Evolutionary conservation across 176 grass and related monocot species (phyloP), one percentile per base, ranked within the genome.

Genomic region (Aegilops umbellulata): DNA sequence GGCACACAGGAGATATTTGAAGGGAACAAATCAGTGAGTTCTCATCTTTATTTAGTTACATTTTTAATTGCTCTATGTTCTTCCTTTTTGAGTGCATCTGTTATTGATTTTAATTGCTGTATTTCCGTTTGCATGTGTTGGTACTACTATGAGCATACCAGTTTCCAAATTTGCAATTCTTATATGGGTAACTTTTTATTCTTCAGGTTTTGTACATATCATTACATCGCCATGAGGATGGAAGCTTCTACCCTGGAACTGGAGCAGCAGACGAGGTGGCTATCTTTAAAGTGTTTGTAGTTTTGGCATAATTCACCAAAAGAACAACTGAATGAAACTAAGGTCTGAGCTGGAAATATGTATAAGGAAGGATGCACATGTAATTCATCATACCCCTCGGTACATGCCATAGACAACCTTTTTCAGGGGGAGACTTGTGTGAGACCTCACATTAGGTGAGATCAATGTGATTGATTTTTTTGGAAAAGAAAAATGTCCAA

Each of bases 1-100:
- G 96, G 96, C 44, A 98, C 96, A 70, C 96, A 98, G 73, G 96
- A 98, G 74, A 95, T 98, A 90, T 98, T 98, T 82, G 88, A 94
- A 13, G 82, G 86, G 62, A 83, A 90, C 74, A 98, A 90, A 82
- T 95, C 96, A 74, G 96, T 98, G 83, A 92, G 96, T 89, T 69
- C 1, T 35, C 74, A 74, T 65, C 41, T 84, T 39, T 80, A 24
- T 83, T 69, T 75, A 80, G 44, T 65, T 77, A 32, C 16, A 15
- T 79, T 57, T 29, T 27, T 70, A 57, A 39, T 60, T 85, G 20
- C 16, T 76, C 11, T 82, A 3, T 87, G 26, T 34, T 64, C 30
- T 39, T 79, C 4, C 3, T 53, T 81, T 85, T 46, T 46, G 15
- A 76, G 46, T 19, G 42, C 20, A 76, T 31, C 44, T 32, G 66